phyloP scores from a whole-genome alignment of 129 eudicot genomes.

The Cynara cardunculus region DNA sequence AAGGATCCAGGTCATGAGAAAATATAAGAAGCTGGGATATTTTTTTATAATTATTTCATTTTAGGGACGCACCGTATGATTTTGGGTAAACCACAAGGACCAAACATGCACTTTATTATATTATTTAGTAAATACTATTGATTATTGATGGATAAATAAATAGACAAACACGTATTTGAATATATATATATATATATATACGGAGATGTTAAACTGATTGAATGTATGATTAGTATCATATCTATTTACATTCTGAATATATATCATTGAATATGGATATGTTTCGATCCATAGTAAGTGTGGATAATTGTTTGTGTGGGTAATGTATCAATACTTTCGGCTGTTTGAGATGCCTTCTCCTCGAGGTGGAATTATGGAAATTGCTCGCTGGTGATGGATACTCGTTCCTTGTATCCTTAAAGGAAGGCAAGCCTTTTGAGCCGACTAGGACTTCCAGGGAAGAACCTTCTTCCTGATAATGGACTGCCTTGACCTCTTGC shows the following conservation, averaged over 20 bases:
- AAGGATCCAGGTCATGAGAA: background rate
- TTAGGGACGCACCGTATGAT: background rate
- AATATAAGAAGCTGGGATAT: no score
- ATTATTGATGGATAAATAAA: background rate
- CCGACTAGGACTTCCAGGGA: background rate
- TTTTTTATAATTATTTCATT: no score
- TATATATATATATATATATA: no score
- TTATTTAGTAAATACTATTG: no score
- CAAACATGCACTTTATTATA: background rate
- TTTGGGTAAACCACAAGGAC: background rate
- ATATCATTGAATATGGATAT: no score
- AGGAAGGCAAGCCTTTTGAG: background rate
- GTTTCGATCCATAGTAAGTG: background rate
- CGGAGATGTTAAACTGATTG: background rate
- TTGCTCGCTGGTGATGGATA: background rate
- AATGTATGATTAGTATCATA: background rate
- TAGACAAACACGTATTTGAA: background rate
- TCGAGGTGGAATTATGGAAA: background rate
- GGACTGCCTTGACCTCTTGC: no score
- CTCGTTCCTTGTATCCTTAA: background rate
- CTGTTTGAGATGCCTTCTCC: background rate
- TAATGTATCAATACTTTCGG: background rate
- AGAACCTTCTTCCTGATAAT: background rate
- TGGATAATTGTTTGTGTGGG: background rate
- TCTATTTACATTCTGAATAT: background rate